Evolutionary conservation across 129 eudicot species (phyloP).

Genomic region (Oenanthe sinensis): DNA sequence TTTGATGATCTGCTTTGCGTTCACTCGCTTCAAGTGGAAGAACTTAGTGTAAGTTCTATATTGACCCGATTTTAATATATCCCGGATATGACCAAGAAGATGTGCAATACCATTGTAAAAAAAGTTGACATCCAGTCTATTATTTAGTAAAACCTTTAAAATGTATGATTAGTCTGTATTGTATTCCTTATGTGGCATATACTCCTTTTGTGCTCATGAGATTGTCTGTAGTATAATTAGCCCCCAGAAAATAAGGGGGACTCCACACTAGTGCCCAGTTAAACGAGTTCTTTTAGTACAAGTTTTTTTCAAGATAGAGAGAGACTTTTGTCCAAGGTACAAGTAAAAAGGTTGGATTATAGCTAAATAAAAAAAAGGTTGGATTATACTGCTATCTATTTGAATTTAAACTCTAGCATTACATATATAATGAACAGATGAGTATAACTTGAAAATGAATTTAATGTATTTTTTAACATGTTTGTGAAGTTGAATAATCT

Average conservation of each 20-base stretch:
- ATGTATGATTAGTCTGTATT: background rate
- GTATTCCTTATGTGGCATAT: background rate
- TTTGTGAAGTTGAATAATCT: background rate
- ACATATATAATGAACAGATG: background rate
- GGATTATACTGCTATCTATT: background rate
- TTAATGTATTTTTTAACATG: background rate
- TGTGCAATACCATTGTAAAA: background rate
- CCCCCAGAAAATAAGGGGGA: background rate
- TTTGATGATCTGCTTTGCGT: slow-evolving; percentile 23
- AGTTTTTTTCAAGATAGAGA: background rate
- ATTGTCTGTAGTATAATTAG: background rate
- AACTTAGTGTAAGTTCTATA: slow-evolving; percentile 37
- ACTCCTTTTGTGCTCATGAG: background rate
- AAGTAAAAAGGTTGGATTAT: background rate
- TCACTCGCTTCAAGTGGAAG: slow-evolving; percentile 32
- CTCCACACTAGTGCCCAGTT: background rate
- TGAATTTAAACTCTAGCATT: background rate
- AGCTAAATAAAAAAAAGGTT: background rate
- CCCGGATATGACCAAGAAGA: background rate
- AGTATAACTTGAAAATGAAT: background rate
- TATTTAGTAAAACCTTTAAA: too few species aligned
- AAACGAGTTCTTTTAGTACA: background rate
- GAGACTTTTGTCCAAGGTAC: background rate
- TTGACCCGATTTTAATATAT: background rate
- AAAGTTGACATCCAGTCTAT: background rate